phyloP scores from a whole-genome alignment of 768 basidiomycete genomes.

The Suillus clintonianus region DNA sequence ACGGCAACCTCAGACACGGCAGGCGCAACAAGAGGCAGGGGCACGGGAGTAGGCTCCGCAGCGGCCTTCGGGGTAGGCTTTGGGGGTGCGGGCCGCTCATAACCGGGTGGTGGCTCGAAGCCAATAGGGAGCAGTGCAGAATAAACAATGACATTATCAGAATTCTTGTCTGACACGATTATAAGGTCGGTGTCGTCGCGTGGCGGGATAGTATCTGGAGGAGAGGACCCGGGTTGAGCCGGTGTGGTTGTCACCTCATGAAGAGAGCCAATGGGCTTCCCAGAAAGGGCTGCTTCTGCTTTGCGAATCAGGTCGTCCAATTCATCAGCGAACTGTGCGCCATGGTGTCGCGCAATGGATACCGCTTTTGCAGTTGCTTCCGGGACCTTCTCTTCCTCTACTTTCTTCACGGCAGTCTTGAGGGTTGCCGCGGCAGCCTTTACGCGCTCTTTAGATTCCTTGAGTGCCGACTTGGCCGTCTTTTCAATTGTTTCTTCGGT shows the following conservation, averaged over 20 bases:
- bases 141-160: slow-evolving; percentile 51
- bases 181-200: slow-evolving; percentile 27
- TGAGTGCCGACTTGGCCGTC: slow-evolving; percentile 35
- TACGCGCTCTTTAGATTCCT: slow-evolving; percentile 46
- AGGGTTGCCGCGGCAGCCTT: slow-evolving; percentile 44
- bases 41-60: slow-evolving; percentile 32
- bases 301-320: slow-evolving; percentile 66
- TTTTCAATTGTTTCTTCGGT: slow-evolving; percentile 37
- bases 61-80: slow-evolving; percentile 40
- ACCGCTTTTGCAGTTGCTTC: slow-evolving; percentile 36
- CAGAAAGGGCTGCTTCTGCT: slow-evolving; percentile 71
- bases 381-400: slow-evolving; percentile 27
- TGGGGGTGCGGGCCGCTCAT: slow-evolving; percentile 58
- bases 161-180: slow-evolving; percentile 23
- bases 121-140: slow-evolving; percentile 82
- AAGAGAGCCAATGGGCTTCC: slow-evolving; percentile 36
- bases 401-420: slow-evolving; percentile 51
- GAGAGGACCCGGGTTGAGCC: slow-evolving; percentile 22
- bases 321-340: slow-evolving; percentile 58
- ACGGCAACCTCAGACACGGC: slow-evolving; percentile 67
- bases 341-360: slow-evolving; percentile 46
- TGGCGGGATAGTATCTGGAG: slow-evolving; percentile 27
- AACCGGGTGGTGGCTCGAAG: slow-evolving; percentile 93
- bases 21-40: slow-evolving; percentile 80
- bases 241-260: slow-evolving; percentile 26